These are phyloP conservation scores for Cicer judaicum DNA, from an alignment of 306 rosid genomes.

Conservation along the genomic window DNA sequence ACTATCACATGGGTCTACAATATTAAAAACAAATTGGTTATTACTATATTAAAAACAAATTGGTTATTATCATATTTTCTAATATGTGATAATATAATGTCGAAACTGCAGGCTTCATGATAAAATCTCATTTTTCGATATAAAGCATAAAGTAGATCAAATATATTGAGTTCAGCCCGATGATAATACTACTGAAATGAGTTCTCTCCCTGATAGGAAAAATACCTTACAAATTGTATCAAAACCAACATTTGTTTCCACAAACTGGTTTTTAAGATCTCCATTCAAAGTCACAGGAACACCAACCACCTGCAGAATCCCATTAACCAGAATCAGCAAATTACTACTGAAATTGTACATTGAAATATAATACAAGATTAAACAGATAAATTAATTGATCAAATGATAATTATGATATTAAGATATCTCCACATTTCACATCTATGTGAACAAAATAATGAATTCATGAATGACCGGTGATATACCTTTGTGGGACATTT, in stretches of 20 bases:
- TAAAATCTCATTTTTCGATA: background rate
- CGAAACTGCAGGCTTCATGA: conserved; percentile 21
- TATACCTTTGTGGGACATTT: conserved; percentile 89
- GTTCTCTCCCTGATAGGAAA: background rate
- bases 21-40: background rate
- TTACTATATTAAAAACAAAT: background rate
- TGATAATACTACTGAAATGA: background rate
- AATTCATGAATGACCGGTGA: background rate
- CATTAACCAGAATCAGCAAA: conserved; percentile 34
- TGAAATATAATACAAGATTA: background rate
- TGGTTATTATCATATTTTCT: background rate
- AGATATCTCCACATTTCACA: background rate
- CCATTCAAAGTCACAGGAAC: conserved; percentile 98
- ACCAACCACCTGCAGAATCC: conserved; percentile 82
- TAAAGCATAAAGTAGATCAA: conserved; percentile 9
- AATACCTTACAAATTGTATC: conserved; percentile 97
- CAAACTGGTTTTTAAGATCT: conserved; percentile 96
- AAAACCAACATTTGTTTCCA: conserved; percentile 95
- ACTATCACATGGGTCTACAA: background rate
- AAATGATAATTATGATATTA: background rate
- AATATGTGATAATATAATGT: background rate
- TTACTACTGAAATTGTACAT: background rate
- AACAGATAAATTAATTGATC: background rate
- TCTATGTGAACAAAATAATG: conserved; percentile 14
- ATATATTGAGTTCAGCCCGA: conserved; percentile 14